These are phyloP conservation scores for Candida endomychidarum DNA, from an alignment of 805 yeast genomes.

Conservation along the genomic window DNA sequence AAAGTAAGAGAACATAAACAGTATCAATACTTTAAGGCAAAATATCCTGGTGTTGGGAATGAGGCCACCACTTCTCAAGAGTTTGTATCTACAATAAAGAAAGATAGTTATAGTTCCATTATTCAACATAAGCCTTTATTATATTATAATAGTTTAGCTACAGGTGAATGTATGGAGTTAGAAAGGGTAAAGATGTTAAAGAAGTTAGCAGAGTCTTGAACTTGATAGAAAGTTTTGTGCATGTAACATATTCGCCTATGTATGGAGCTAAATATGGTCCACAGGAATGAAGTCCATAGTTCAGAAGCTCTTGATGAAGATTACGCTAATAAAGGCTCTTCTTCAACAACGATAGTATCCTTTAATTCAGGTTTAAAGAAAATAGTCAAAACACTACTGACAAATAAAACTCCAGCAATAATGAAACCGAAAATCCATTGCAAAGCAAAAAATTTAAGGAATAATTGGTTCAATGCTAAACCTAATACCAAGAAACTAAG, in stretches of 20 bases:
- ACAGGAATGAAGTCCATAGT: too few relatives aligned
- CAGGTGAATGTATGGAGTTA: conserved; percentile 39
- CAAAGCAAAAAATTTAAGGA: conserved; percentile 67
- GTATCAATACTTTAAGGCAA: conserved; percentile 38
- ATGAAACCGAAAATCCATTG: conserved; percentile 85
- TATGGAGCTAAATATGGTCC: too few relatives aligned
- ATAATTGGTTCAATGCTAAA: conserved; percentile 67
- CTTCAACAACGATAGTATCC: conserved; percentile 14
- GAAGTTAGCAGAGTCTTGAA: conserved; percentile 29
- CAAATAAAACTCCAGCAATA: conserved; percentile 57
- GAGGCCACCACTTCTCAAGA: conserved; percentile 67
- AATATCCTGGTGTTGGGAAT: conserved; percentile 75
- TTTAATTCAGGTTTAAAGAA: conserved; percentile 18
- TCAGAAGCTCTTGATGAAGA: too few relatives aligned
- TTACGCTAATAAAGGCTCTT: conserved; percentile 8
- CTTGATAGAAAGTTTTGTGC: not conserved
- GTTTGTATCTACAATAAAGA: conserved; percentile 64
- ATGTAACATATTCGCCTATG: too few relatives aligned
- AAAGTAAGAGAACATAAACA: conserved; percentile 39
- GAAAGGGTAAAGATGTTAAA: conserved; percentile 33
- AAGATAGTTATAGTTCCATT: conserved; percentile 65
- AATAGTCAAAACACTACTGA: conserved; percentile 49
- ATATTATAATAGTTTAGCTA: conserved; percentile 53
- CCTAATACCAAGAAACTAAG: conserved; percentile 61
- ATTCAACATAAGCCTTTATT: conserved; percentile 58